A percentile compares a stretch with the other conserved stretches of the same genome.
Evolutionary conservation across 176 grass and related monocot species (phyloP).

Genomic region (Phragmites australis): DNA sequence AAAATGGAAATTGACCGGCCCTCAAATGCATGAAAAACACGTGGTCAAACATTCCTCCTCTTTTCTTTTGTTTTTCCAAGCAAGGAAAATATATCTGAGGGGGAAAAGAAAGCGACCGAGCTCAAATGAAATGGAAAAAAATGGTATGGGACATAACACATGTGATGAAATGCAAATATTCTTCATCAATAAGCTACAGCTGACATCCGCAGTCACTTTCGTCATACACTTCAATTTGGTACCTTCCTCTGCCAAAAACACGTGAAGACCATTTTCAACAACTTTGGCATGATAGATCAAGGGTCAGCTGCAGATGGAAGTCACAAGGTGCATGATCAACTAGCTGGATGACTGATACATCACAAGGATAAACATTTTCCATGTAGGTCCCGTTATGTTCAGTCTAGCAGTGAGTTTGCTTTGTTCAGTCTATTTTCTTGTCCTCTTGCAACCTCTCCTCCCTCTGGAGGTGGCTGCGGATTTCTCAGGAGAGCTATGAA

Average conservation of each 20-base stretch:
- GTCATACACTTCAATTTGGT: not conserved
- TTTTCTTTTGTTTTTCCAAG: not conserved
- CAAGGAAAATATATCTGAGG: not conserved
- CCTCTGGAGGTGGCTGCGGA: constrained; percentile 21
- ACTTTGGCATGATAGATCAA: not conserved
- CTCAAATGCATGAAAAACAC: not conserved
- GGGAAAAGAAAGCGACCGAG: too few relatives aligned
- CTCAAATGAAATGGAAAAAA: not conserved
- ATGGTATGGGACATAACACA: not conserved
- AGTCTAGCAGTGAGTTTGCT: constrained; percentile 21
- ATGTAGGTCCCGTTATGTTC: not conserved
- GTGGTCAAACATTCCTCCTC: not conserved
- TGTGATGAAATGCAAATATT: constrained; percentile 12
- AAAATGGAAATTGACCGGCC: constrained; percentile 1
- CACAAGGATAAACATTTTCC: not conserved
- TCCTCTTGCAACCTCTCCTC: constrained; percentile 38
- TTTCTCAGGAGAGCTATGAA: constrained; percentile 48
- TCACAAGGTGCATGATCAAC: constrained; percentile 15
- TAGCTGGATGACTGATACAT: not conserved
- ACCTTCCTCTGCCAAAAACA: constrained; percentile 13
- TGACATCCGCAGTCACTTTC: not conserved
- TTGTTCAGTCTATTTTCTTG: not conserved
- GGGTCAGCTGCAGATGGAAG: not conserved
- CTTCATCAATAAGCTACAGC: not conserved
- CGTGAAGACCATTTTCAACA: constrained; percentile 31